Evolutionary conservation across 2,329 filamentous ascomycete genomes (phyloP).

Genomic region (Xylariaceae sp.): DNA sequence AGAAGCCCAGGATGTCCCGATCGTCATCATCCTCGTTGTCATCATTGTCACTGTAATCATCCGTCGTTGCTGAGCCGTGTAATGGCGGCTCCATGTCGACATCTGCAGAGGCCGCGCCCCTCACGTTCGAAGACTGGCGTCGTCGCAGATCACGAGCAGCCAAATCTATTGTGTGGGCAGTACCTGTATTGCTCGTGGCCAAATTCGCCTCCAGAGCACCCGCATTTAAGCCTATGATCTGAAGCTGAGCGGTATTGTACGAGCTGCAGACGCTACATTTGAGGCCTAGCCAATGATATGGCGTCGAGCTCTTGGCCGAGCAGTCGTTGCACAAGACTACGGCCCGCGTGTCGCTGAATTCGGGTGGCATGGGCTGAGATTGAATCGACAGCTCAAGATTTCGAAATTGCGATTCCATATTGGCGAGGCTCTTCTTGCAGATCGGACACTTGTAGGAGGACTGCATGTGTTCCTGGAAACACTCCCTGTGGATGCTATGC

Average conservation of each 20-base stretch:
- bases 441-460: constrained; percentile 93
- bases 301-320: constrained; percentile 74
- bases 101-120: constrained; percentile 11
- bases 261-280: constrained; percentile 72
- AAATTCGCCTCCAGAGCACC: not conserved
- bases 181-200: constrained; percentile 7
- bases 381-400: constrained; percentile 83
- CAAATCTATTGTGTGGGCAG: constrained; percentile 7
- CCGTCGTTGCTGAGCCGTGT: constrained; percentile 29
- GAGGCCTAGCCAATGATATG: constrained; percentile 89
- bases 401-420: constrained; percentile 94
- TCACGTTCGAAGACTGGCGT: constrained; percentile 25
- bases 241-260: constrained; percentile 62
- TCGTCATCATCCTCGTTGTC: constrained; percentile 40
- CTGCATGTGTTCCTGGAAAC: constrained; percentile 81
- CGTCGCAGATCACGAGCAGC: constrained; percentile 21
- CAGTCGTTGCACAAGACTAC: constrained; percentile 94
- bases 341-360: constrained; percentile 72
- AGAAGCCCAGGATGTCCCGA: constrained; percentile 51
- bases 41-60: constrained; percentile 11
- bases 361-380: constrained; percentile 82
- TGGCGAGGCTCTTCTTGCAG: constrained; percentile 91
- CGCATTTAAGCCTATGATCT: constrained; percentile 42
- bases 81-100: constrained; percentile 12
- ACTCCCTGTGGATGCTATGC: constrained; percentile 88